Base-by-base conservation (phyloP, 495 filamentous ascomycete species). In the Penicillium lividum region DNA sequence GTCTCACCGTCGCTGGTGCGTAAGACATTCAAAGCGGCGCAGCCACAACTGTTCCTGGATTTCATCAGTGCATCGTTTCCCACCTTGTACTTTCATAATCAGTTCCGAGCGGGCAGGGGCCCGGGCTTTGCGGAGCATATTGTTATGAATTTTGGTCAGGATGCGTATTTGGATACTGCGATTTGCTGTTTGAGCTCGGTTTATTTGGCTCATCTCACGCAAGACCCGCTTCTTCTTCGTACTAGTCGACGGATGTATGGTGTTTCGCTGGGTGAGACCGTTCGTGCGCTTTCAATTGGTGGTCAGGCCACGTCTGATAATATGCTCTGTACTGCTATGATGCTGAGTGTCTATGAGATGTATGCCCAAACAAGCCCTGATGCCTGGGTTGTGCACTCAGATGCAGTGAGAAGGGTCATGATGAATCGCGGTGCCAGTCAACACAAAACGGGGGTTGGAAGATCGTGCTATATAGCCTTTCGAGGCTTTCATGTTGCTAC, bases 301-400 rank as follows among this genome's bases (percentile, higher is more conserved):
- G 55, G 68, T 2, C 60, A 60, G 6, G 68, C 67, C 3, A 61
- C 61, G 44, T 71, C 68, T 0, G 68, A 69, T 47, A 69, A 65
- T 16, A 73, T 73, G 67, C 51, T 75, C 0, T 67, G 69, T 46
- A 64, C 71, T 3, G 54, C 63, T 8, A 72, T 75, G 60, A 66
- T 73, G 60, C 65, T 75, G n/a, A 69, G 69, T 16, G 61, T 73
- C 5, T 75, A 66, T 53, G 73, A 75, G 45, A 75, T 73, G 71
- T 71, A 69, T 40, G 69, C 69, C 22, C 69, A 66, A 38, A 71
- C 73, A 11, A 65, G 56, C 8, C 59, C 58, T 11, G 63, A 66
- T 28, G 67, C 68, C 5, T 75, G 71, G 71, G 66, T 68, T 4
- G 58, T 68, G n/a, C 73, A 75, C 25, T 65, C 64, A 0, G 68